Evolutionary conservation across 228 moss, liverwort and hornwort species (phyloP), one percentile per base, ranked within the genome.

Genomic region (Sphagnum magellanicum): DNA sequence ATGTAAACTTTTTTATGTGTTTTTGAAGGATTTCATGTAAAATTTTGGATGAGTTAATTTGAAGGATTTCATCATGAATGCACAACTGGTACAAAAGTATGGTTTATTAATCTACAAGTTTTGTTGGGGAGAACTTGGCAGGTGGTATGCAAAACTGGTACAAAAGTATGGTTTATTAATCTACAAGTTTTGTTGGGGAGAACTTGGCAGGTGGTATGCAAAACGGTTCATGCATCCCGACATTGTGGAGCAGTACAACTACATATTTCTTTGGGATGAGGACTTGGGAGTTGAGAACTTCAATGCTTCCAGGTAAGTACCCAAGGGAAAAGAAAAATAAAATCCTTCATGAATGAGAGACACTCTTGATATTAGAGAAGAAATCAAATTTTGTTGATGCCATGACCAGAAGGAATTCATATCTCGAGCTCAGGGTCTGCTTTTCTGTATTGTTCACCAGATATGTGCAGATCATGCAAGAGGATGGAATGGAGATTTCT

Each of bases 181-280:
- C 32, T 32, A n/a, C n/a, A n/a, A 50, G 68, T 6, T 6, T 53
- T 63, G 10, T 71, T 14, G 46, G 16, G 9, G 17, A 47, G 32
- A 58, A 65, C 32, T 32, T 32, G 61, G 50, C 16, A 95, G 92
- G 92, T 95, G 95, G 95, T 92, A 81, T 46, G 95, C 90, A 5
- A 95, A 95, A 66, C 73, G 92, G 59, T 95, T 95, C 72, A 76
- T 95, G 85, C 95, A 95, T 50, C 95, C 90, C 60, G 84, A 86
- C 64, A 79, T 92, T 60, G 81, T 95, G 46, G 74, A 77, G 9
- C 83, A 77, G 64, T 95, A 86, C 79, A 83, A 86, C 49, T 92
- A 87, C 58, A 82, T 90, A 4, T 95, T 95, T 50, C 79, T 95
- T 5, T 95, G 92, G 92, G 95, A 95, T 48, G 95, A 95, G 73